Conservation (phyloP, 2,329 filamentous ascomycete genomes). For the Penicillium freii region DNA sequence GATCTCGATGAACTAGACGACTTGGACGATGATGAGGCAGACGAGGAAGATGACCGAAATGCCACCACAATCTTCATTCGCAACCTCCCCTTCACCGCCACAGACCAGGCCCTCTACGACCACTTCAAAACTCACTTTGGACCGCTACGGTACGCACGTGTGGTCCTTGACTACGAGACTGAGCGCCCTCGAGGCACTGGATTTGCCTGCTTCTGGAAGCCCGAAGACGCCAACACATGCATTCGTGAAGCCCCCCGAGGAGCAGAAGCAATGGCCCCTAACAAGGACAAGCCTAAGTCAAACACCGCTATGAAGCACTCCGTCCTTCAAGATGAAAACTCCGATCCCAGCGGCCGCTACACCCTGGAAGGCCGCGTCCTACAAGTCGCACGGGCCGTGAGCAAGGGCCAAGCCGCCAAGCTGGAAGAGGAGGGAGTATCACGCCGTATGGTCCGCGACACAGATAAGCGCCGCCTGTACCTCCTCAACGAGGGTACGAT, state of each 20-base stretch:
- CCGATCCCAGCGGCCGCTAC: conserved; percentile 79
- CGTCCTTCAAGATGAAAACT: conserved; percentile 79
- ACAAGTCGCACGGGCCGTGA: conserved; percentile 79
- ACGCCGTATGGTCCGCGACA: conserved; percentile 65
- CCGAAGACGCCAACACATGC: conserved; percentile 72
- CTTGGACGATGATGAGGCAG: conserved; percentile 43
- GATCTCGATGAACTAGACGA: conserved; percentile 47
- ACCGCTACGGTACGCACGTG: conserved; percentile 80
- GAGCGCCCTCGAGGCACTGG: conserved; percentile 87
- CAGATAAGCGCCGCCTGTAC: conserved; percentile 87
- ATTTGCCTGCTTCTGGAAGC: conserved; percentile 87
- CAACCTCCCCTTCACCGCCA: conserved; percentile 86
- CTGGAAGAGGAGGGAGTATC: conserved; percentile 68
- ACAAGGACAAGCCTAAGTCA: conserved; percentile 37
- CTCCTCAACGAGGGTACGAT: conserved; percentile 85
- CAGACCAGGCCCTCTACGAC: conserved; percentile 75
- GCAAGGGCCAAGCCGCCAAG: conserved; percentile 72
- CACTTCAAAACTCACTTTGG: conserved; percentile 84
- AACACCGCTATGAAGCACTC: conserved; percentile 66
- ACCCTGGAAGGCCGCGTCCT: conserved; percentile 87
- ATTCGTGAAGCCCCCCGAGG: conserved; percentile 69
- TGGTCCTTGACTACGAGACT: conserved; percentile 82
- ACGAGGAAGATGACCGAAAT: conserved; percentile 54
- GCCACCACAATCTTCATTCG: conserved; percentile 84
- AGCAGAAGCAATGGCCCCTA: conserved; percentile 43